Evolutionary conservation across 2,329 filamentous ascomycete genomes (phyloP).

Genomic region (Arthrobotrys pseudoclavata): DNA sequence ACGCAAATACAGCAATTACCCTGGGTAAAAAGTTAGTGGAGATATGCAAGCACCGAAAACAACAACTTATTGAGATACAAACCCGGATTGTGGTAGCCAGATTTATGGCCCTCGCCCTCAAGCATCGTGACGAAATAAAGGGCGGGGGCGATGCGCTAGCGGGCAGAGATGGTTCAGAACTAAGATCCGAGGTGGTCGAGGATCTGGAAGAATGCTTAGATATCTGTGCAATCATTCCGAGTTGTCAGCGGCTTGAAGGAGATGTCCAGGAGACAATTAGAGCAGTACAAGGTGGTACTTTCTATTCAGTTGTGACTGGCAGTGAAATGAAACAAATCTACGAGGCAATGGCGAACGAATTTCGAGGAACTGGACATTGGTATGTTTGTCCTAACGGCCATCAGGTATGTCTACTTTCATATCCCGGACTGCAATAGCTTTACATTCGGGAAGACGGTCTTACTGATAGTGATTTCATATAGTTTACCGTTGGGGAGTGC

Average conservation of each 20-base stretch:
- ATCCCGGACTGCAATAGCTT: not conserved
- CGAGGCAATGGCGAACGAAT: constrained; percentile 70
- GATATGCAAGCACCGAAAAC: constrained; percentile 14
- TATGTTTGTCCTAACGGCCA: constrained; percentile 73
- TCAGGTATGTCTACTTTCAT: constrained; percentile 61
- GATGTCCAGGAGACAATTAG: constrained; percentile 69
- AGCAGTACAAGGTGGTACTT: constrained; percentile 68
- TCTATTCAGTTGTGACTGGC: constrained; percentile 69
- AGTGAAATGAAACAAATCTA: constrained; percentile 71
- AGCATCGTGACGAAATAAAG: constrained; percentile 17
- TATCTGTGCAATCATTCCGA: constrained; percentile 23
- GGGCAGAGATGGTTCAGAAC: constrained; percentile 26
- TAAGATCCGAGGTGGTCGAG: constrained; percentile 50
- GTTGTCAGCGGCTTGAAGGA: constrained; percentile 64
- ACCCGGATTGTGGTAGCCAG: constrained; percentile 27
- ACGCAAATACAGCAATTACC: not conserved
- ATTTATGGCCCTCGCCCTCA: constrained; percentile 9
- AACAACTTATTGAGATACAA: constrained; percentile 37
- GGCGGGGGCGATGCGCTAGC: constrained; percentile 5
- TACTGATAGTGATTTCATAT: not conserved
- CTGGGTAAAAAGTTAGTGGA: constrained; percentile 19
- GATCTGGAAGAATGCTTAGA: constrained; percentile 37
- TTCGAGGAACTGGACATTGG: constrained; percentile 73
- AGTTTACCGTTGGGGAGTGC: constrained; percentile 51
- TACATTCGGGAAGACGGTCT: not conserved